Percentiles rank a stretch among this genome's conserved stretches.
phyloP scores from a whole-genome alignment of 2,329 filamentous ascomycete genomes.

The Arthrobotrys pseudoclavata region DNA sequence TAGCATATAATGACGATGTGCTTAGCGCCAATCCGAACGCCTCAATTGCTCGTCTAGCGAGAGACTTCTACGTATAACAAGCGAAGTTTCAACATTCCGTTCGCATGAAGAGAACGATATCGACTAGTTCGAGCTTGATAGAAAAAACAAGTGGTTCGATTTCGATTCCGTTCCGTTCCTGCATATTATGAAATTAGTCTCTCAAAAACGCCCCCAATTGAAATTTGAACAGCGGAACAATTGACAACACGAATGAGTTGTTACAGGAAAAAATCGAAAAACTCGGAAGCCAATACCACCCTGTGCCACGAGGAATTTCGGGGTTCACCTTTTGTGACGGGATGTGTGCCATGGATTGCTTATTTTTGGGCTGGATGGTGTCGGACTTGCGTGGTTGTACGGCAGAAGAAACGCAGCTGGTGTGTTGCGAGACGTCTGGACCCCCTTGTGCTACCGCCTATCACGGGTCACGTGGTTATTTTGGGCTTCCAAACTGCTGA shows the following conservation, averaged over 20 bases:
- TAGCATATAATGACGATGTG: constrained; percentile 24
- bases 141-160: background rate
- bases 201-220: background rate
- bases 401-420: background rate
- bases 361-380: constrained; percentile 16
- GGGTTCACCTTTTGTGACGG: constrained; percentile 1
- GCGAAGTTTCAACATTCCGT: constrained; percentile 24
- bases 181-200: constrained; percentile 18
- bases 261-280: background rate
- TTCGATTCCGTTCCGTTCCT: constrained; percentile 8
- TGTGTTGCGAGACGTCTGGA: background rate
- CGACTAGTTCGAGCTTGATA: background rate
- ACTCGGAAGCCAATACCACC: constrained; percentile 7
- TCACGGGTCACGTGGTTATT: background rate
- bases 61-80: constrained; percentile 16
- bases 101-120: background rate
- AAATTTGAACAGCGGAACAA: background rate
- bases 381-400: background rate
- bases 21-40: constrained; percentile 21
- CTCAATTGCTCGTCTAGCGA: constrained; percentile 31
- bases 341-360: constrained; percentile 1
- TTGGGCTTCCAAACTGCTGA: background rate
- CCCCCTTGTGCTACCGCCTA: constrained; percentile 8
- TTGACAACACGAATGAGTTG: background rate
- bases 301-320: constrained; percentile 13